Percentiles rank a stretch among this genome's conserved stretches.
Evolutionary conservation across 1,284 basidiomycete genomes (phyloP).

Genomic region (Apiotrichum porosum): DNA sequence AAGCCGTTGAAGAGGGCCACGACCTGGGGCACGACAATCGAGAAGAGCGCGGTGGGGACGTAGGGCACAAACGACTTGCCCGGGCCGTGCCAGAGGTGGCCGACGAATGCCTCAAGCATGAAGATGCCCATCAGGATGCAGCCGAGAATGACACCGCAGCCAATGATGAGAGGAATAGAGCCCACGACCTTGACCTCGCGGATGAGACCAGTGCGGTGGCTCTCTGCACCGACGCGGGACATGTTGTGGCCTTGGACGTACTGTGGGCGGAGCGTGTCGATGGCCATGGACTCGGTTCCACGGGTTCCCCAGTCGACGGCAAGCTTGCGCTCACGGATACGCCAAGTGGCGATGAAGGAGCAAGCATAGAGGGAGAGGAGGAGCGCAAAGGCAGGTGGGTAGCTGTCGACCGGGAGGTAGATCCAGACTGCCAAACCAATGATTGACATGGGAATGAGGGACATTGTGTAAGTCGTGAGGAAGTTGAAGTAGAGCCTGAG

Average conservation of each 20-base stretch:
- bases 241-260: slow-evolving; percentile 52
- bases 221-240: slow-evolving; percentile 26
- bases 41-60: slow-evolving; percentile 78
- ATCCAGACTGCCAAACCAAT: slow-evolving; percentile 40
- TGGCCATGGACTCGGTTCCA: slow-evolving; percentile 61
- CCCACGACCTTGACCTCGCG: slow-evolving; percentile 66
- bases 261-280: slow-evolving; percentile 68
- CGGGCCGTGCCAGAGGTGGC: slow-evolving; percentile 77
- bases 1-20: slow-evolving; percentile 70
- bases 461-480: slow-evolving; percentile 73
- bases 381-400: slow-evolving; percentile 72
- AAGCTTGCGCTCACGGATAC: slow-evolving; percentile 70
- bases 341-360: slow-evolving; percentile 84
- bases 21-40: slow-evolving; percentile 74
- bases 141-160: slow-evolving; percentile 68
- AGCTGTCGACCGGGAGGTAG: slow-evolving; percentile 57
- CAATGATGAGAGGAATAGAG: slow-evolving; percentile 70
- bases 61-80: slow-evolving; percentile 73
- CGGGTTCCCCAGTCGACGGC: slow-evolving; percentile 74
- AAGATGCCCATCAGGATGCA: slow-evolving; percentile 72
- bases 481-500: slow-evolving; percentile 90
- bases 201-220: slow-evolving; percentile 23
- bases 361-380: slow-evolving; percentile 74
- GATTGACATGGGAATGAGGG: slow-evolving; percentile 57
- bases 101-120: slow-evolving; percentile 80